Evolutionary conservation across 495 filamentous ascomycete species (phyloP), one percentile per base, ranked within the genome.

Genomic region (Hypoxylon trugodes): DNA sequence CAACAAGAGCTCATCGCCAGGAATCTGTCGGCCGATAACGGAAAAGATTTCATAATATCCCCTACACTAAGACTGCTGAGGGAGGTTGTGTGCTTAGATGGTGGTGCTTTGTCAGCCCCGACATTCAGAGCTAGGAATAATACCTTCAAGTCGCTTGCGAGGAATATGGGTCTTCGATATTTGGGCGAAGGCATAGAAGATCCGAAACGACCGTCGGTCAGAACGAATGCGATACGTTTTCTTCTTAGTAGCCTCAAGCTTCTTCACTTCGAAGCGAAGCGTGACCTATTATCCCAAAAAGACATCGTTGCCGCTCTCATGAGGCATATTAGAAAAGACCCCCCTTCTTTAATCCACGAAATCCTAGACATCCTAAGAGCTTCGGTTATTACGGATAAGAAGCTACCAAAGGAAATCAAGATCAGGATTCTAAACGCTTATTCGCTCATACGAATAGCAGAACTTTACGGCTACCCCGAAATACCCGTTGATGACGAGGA

Each of bases 31-130:
- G 86, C 89, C 3, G 83, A 85, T 2, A 91, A 89, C 69, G 78
- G 82, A 2, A 96, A 94, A 67, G 89, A 93, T 30, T 89, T 90
- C 76, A 77, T 96, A 35, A 93, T 97, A 58, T 92, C 89, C 2
- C 91, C 93, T 0, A 90, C 87, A 36, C 73, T 97, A 38, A 84
- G 92, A 55, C 79, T 97, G 41, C 80, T 97, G 42, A 89, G 85
- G 16, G 92, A 97, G 74, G 80, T 90, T 3, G 82, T 89, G 10
- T 84, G 80, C 24, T 92, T 93, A 65, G 91, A 96, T 75, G 93
- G 92, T 5, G 93, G 92, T 12, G 84, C 84, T 33, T 78, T 89
- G 16, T 89, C 92, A 9, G 85, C 83, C 33, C 81, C 84, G 35
- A 76, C 96, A 21, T 93, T 92, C 67, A 78, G 84, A 21, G 83